phyloP scores from a whole-genome alignment of 2,329 filamentous ascomycete species.

The Exophiala sp. region DNA sequence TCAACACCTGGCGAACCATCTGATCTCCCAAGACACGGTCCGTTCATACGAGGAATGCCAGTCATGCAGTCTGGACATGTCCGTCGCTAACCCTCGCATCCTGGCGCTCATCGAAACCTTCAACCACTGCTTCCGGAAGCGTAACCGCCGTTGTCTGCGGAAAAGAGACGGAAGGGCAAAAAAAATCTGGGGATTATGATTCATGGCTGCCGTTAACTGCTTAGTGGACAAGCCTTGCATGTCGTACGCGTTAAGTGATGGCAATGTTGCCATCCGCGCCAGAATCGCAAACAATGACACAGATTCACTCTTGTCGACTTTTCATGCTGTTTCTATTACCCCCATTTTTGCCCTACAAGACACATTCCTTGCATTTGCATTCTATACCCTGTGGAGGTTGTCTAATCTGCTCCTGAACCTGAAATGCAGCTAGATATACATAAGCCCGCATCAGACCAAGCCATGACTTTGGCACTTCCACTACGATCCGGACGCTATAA shows the following conservation, averaged over 20 bases:
- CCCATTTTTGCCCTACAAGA: constrained; percentile 24
- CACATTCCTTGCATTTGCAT: not conserved
- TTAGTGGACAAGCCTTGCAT: constrained; percentile 21
- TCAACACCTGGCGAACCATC: not conserved
- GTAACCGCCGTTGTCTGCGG: not conserved
- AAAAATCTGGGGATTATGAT: constrained; percentile 16
- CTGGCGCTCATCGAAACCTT: not conserved
- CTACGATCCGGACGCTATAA: not conserved
- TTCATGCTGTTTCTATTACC: constrained; percentile 27
- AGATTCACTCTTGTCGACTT: constrained; percentile 11
- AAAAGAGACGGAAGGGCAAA: not conserved
- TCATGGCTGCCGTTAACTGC: constrained; percentile 27
- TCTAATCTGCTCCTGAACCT: constrained; percentile 4
- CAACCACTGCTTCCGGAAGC: not conserved
- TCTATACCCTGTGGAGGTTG: constrained; percentile 16
- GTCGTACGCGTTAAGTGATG: constrained; percentile 19
- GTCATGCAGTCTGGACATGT: not conserved
- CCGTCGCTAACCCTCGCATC: not conserved
- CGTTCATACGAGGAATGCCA: not conserved
- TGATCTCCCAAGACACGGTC: not conserved
- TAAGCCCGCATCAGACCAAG: not conserved
- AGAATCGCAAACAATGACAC: constrained; percentile 25
- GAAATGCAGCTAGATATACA: not conserved
- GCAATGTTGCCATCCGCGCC: constrained; percentile 7
- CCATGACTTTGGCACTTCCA: not conserved